Conservation (phyloP, 495 filamentous ascomycete genomes). For the Penicillium silybi region DNA sequence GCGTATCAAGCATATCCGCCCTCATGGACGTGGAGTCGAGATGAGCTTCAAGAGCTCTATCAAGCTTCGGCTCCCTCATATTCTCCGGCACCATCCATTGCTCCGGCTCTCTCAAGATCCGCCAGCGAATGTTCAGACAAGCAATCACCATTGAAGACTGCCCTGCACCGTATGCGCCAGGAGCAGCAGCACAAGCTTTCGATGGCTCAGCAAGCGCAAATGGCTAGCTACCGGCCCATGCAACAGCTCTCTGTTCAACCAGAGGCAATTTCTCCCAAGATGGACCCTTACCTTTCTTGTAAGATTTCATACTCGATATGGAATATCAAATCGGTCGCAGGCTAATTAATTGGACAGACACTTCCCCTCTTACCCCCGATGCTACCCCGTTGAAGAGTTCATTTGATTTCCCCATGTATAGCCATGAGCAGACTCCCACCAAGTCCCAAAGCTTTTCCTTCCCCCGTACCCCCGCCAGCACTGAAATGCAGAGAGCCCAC, state of each 20-base stretch:
- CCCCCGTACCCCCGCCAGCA: constrained; percentile 31
- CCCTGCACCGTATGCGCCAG: constrained; percentile 19
- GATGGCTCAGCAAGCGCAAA: constrained; percentile 10
- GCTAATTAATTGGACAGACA: constrained; percentile 28
- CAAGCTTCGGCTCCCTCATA: constrained; percentile 7
- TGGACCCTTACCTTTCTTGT: constrained; percentile 50
- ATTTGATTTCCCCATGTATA: constrained; percentile 37
- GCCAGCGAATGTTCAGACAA: constrained; percentile 19
- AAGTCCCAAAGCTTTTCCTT: constrained; percentile 34
- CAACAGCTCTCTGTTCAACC: constrained; percentile 40
- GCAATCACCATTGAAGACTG: constrained; percentile 13
- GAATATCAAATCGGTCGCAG: neutral
- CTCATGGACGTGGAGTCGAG: constrained; percentile 29
- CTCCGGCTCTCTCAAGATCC: constrained; percentile 22
- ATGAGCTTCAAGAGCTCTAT: constrained; percentile 35
- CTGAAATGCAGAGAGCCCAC: constrained; percentile 46
- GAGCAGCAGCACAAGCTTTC: constrained; percentile 13
- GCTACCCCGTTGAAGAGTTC: constrained; percentile 44
- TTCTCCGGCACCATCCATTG: constrained; percentile 11
- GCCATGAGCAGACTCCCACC: constrained; percentile 29
- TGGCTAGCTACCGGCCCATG: constrained; percentile 23
- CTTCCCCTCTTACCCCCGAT: constrained; percentile 46
- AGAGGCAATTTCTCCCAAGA: constrained; percentile 30
- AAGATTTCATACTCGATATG: neutral
- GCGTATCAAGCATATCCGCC: constrained; percentile 19